These are phyloP conservation scores for Chlamydomonas incerta DNA, from an alignment of 139 green algal species.

Conservation along the genomic window DNA sequence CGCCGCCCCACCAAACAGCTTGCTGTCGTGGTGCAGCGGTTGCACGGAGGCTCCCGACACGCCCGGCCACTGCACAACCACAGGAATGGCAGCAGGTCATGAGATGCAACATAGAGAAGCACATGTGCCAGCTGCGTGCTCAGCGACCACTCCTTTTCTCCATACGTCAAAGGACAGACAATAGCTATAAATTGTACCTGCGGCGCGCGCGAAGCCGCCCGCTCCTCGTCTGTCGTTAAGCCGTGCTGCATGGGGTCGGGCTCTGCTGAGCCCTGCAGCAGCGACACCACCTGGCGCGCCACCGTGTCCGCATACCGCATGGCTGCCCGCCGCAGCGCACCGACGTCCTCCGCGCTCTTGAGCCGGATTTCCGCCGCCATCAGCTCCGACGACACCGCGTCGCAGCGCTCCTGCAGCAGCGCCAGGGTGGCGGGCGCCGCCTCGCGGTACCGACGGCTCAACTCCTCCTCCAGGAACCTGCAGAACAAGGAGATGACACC, in stretches of 20 bases:
- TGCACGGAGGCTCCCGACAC: constrained; percentile 56
- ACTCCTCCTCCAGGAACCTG: constrained; percentile 90
- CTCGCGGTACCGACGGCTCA: constrained; percentile 85
- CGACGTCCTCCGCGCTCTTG: constrained; percentile 78
- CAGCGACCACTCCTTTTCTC: too few species aligned
- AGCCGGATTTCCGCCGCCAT: constrained; percentile 73
- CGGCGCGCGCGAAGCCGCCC: constrained; percentile 42
- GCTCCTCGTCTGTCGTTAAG: constrained; percentile 86
- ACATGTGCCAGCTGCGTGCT: too few species aligned
- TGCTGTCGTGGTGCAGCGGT: constrained; percentile 75
- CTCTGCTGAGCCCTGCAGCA: constrained; percentile 79
- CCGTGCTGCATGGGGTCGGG: constrained; percentile 84
- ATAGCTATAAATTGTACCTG: too few species aligned
- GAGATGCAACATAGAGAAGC: too few species aligned
- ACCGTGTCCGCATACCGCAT: constrained; percentile 55
- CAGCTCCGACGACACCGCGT: constrained; percentile 73
- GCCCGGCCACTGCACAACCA: constrained; percentile 73
- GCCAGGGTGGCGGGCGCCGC: constrained; percentile 87
- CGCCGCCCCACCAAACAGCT: constrained; percentile 91
- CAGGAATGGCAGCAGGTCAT: too few species aligned
- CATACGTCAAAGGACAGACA: too few species aligned
- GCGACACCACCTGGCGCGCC: constrained; percentile 55
- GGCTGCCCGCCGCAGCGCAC: constrained; percentile 26
- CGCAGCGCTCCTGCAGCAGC: constrained; percentile 88
- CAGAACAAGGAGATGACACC: too few species aligned